Evolutionary conservation across 441 rosid genomes (phyloP), one percentile per base, ranked within the genome.

Genomic region (Pelargonium australe): DNA sequence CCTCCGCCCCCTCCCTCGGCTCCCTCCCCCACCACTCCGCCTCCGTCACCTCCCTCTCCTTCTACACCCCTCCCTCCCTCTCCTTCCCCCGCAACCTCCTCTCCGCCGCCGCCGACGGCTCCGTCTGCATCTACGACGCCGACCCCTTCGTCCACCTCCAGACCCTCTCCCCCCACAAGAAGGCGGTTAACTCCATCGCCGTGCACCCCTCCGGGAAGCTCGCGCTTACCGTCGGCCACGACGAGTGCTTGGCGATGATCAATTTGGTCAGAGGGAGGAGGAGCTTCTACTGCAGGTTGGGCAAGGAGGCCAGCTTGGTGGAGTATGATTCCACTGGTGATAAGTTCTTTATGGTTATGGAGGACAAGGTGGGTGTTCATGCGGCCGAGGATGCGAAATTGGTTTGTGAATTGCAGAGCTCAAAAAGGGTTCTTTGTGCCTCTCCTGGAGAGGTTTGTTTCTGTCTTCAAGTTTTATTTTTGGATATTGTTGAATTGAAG

Each of bases 221-320:
- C 25, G 96, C 91, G 40, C 73, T 94, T 70, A 82, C 87, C 3
- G 96, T 94, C 13, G 92, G 89, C 13, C 81, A 90, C 62, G 97
- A 91, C 70, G 89, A 85, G 80, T 88, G 89, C 72, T 75, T 94
- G 75, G 94, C 85, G 43, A 87, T 94, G 96, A 69, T 89, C 79
- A 94, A 94, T 82, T 79, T 94, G 74, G 87, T 91, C 64, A 82
- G 97, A 67, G 99, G 97, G 43, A 87, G 85, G 81, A 82, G 96
- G 84, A 89, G 95, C 47, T 94, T 87, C 68, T 86, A 79, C 66
- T 85, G 96, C 67, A 78, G 87, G 72, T 14, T 89, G 43, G 96
- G 88, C 13, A 87, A 82, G 68, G 97, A 91, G 64, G 94, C 94
- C 0, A 83, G 79, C 16, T 72, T 89, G 66, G 86, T 94, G 9